Conservation (phyloP, 345 rosid genomes). For the Lumnitzera racemosa region DNA sequence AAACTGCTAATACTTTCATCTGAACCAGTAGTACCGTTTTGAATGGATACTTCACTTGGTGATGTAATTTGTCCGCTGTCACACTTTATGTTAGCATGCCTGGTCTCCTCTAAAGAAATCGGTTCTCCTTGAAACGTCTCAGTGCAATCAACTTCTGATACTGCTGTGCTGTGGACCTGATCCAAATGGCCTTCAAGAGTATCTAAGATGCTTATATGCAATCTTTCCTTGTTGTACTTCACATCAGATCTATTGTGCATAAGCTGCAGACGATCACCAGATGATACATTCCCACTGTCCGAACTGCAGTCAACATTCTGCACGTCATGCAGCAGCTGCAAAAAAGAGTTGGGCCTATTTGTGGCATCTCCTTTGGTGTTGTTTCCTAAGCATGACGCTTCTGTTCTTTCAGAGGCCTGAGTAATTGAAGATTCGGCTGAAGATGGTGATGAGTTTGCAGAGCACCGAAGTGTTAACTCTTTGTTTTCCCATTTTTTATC, state of each 20-base stretch:
- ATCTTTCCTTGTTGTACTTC: constrained; percentile 8
- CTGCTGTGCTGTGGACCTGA: constrained; percentile 7
- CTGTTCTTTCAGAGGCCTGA: constrained; percentile 44
- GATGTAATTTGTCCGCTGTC: constrained; percentile 13
- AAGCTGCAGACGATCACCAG: constrained; percentile 19
- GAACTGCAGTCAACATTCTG: constrained; percentile 19
- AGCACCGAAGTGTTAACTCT: constrained; percentile 2
- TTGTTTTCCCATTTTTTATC: constrained; percentile 6
- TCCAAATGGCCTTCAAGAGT: not conserved
- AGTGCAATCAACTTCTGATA: constrained; percentile 20
- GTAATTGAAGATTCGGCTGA: constrained; percentile 41
- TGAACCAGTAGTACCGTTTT: constrained; percentile 11
- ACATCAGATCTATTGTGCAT: constrained; percentile 8
- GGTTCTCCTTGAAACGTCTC: constrained; percentile 20
- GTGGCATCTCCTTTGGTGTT: constrained; percentile 30
- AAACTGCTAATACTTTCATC: constrained; percentile 21
- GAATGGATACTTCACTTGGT: constrained; percentile 14
- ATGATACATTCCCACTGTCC: constrained; percentile 16
- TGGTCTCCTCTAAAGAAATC: constrained; percentile 20
- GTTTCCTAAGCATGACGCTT: constrained; percentile 29
- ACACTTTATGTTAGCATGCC: not conserved
- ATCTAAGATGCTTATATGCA: constrained; percentile 17
- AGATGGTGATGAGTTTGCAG: constrained; percentile 39
- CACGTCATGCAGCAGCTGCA: constrained; percentile 46
- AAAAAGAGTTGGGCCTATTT: constrained; percentile 10